Percentiles rank a stretch among this genome's conserved stretches.
Evolutionary conservation across 2,329 filamentous ascomycete genomes (phyloP).

Genomic region (Phoma sp.): DNA sequence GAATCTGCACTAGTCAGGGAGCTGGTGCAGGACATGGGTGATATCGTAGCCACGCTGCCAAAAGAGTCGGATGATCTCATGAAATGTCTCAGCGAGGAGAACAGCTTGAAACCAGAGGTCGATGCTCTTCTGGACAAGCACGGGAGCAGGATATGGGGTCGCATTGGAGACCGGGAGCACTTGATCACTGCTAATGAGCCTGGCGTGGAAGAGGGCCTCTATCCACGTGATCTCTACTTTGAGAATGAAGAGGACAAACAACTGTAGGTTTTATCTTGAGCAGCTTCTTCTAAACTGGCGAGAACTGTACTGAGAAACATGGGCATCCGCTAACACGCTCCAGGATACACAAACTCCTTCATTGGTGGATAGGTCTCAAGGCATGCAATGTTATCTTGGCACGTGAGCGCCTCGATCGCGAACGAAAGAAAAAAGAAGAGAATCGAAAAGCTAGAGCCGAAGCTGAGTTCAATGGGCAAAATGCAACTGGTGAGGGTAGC

Average conservation of each 20-base stretch:
- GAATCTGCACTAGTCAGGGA: slow-evolving; percentile 45
- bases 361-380: slow-evolving; percentile 49
- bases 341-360: slow-evolving; percentile 45
- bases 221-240: slow-evolving; percentile 42
- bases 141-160: slow-evolving; percentile 43
- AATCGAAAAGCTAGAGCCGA: slow-evolving; percentile 39
- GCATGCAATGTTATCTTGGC: slow-evolving; percentile 48
- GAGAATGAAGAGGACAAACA: slow-evolving; percentile 42
- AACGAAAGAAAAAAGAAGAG: slow-evolving; percentile 46
- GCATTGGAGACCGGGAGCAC: slow-evolving; percentile 41
- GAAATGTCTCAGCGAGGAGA: slow-evolving; percentile 36
- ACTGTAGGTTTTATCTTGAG: slow-evolving; percentile 29
- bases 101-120: slow-evolving; percentile 40
- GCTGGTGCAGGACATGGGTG: slow-evolving; percentile 45
- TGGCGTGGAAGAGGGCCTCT: slow-evolving; percentile 41
- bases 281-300: background rate
- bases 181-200: slow-evolving; percentile 42
- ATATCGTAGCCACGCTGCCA: slow-evolving; percentile 40
- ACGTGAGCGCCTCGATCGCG: slow-evolving; percentile 44
- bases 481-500: slow-evolving; percentile 21
- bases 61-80: slow-evolving; percentile 46
- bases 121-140: slow-evolving; percentile 42
- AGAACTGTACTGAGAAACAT: background rate
- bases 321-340: slow-evolving; percentile 16
- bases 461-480: slow-evolving; percentile 31